Base-by-base conservation (phyloP, 139 green algal species). In the Tetradesmus lagerheimii region DNA sequence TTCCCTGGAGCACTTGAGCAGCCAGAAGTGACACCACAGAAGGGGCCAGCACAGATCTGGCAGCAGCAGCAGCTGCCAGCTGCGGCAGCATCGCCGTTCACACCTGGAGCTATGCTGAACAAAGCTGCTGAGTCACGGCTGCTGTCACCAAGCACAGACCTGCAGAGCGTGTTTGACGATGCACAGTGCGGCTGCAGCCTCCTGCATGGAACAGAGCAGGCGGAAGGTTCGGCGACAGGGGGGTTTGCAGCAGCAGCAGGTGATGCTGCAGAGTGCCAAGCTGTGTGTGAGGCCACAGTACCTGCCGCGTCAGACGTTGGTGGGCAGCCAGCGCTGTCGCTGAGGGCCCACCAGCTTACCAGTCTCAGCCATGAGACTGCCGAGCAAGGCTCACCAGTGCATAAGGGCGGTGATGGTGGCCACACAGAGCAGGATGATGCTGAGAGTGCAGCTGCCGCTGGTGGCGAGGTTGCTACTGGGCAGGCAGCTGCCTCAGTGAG, bases 81-180 rank as follows among this genome's bases (percentile, higher is more conserved):
- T 27, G 64, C 71, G 41, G 71, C 31, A 37, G n/a, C 38, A 9
- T 81, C 62, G 27, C 62, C 83, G 1, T 29, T 80, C 3, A 88
- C 83, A 35, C 83, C 83, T 23, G 83, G 83, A 20, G 83, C 83
- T 14, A 34, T 31, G 18, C 64, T 88, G 14, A 88, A 88, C 67
- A 64, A 64, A 34, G 45, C 27, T n/a, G 62, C 83, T 43, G 83
- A 80, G 64, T 88, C 83, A 11, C 38, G 38, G 38, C 38, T 88
- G 83, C 64, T 88, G 38, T 88, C 83, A 41, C 83, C 83, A 12
- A 64, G 83, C 14, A 34, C 67, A 6, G 34, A 88, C 27, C 83
- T 88, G 27, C 57, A 88, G 23, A 64, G 37, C 18, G 64, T 88
- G 62, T 88, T 88, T 64, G 64, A 82, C 31, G 16, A 16, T 23